These are phyloP conservation scores for Exophiala alcalophila DNA, from an alignment of 2,329 filamentous ascomycete genomes.

Conservation along the genomic window DNA sequence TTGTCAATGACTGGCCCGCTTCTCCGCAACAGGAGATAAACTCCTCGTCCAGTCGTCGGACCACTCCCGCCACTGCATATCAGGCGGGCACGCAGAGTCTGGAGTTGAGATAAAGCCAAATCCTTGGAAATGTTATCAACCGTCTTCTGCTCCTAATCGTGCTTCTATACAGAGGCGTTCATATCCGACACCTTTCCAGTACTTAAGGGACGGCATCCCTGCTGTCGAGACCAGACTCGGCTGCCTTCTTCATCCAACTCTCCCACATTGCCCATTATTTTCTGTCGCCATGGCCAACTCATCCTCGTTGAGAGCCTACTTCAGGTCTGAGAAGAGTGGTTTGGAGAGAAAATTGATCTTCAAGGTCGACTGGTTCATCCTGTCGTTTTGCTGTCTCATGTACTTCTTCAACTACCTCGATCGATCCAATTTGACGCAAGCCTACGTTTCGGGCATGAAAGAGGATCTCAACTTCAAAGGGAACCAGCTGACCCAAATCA, in stretches of 20 bases:
- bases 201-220: background rate
- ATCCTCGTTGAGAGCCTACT: constrained; percentile 37
- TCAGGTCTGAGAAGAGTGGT: constrained; percentile 3
- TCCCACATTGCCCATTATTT: background rate
- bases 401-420: no score
- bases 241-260: background rate
- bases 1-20: no score
- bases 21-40: no score
- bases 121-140: no score
- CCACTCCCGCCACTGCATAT: no score
- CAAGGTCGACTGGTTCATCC: constrained; percentile 57
- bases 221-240: background rate
- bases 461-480: constrained; percentile 49
- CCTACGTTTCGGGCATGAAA: constrained; percentile 37
- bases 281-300: constrained; percentile 36
- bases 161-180: no score
- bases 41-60: no score
- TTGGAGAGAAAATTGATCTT: constrained; percentile 39
- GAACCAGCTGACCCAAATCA: constrained; percentile 49
- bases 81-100: no score
- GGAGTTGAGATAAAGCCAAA: no score
- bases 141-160: no score
- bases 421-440: constrained; percentile 26
- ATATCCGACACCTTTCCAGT: no score
- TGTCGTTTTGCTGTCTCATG: constrained; percentile 58